phyloP scores from a whole-genome alignment of 306 rosid species.

The Medicago arabica region DNA sequence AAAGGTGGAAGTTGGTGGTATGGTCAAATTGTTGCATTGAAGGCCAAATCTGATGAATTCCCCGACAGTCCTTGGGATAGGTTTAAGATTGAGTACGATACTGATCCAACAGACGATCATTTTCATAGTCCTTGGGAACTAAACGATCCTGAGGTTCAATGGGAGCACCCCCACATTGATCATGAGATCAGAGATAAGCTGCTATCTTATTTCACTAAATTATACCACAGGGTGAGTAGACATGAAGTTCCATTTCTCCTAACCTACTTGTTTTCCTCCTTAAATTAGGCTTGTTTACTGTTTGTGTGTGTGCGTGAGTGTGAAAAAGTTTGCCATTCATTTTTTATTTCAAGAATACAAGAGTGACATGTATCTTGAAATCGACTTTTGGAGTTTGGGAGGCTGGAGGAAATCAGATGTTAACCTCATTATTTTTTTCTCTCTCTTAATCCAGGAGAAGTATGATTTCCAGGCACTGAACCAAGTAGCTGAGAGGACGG shows the following conservation, averaged over 20 bases:
- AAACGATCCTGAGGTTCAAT: constrained; percentile 54
- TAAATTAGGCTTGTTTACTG: constrained; percentile 15
- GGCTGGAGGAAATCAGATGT: constrained; percentile 12
- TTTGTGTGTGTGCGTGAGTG: no score
- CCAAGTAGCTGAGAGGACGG: constrained; percentile 57
- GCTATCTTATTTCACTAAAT: constrained; percentile 57
- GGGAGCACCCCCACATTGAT: constrained; percentile 68
- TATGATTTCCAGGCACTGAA: constrained; percentile 59
- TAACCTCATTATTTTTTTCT: constrained; percentile 34
- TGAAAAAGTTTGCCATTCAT: constrained; percentile 17
- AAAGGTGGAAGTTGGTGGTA: constrained; percentile 78
- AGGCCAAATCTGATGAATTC: constrained; percentile 66
- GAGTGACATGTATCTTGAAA: constrained; percentile 24
- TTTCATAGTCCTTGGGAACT: constrained; percentile 91
- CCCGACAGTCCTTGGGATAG: constrained; percentile 94
- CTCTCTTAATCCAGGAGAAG: constrained; percentile 55
- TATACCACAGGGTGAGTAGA: constrained; percentile 56
- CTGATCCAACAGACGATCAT: constrained; percentile 54
- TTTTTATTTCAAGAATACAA: constrained; percentile 18
- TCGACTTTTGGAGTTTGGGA: background rate
- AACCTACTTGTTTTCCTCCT: background rate
- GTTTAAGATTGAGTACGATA: constrained; percentile 57
- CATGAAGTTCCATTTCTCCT: constrained; percentile 25
- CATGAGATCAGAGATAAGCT: constrained; percentile 70
- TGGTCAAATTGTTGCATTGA: constrained; percentile 57